Percentiles rank a stretch among this genome's conserved stretches.
phyloP scores from a whole-genome alignment of 2,329 filamentous ascomycete genomes.

The Cryphonectria radicalis region DNA sequence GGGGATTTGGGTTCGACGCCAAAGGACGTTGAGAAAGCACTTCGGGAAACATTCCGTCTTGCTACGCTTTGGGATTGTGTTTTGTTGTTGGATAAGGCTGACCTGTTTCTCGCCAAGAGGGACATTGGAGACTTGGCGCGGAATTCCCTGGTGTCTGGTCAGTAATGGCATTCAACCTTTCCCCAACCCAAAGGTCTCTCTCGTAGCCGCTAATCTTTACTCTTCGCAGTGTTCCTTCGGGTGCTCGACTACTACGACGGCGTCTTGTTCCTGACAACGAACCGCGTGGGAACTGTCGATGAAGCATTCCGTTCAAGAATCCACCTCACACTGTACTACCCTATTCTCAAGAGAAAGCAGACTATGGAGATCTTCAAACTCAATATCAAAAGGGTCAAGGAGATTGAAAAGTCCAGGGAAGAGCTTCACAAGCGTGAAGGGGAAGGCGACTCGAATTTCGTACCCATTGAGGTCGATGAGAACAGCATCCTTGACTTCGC shows the following conservation, averaged over 20 bases:
- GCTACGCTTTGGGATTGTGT: neutral
- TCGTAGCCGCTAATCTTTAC: too few species aligned
- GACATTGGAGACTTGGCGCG: neutral
- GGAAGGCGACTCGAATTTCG: neutral
- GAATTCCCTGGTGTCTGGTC: neutral
- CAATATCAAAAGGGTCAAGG: neutral
- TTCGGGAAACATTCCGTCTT: neutral
- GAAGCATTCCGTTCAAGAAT: slow-evolving; percentile 49
- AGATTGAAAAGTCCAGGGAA: neutral
- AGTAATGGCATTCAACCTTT: neutral
- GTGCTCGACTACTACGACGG: slow-evolving; percentile 34
- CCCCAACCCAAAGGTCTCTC: too few species aligned
- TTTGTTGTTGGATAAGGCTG: neutral
- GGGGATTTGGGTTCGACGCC: neutral
- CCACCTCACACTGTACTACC: neutral
- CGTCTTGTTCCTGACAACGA: slow-evolving; percentile 51
- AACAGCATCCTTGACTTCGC: neutral
- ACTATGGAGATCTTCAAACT: neutral
- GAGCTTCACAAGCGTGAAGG: neutral
- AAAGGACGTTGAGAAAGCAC: neutral
- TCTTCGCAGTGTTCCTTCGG: slow-evolving; percentile 43
- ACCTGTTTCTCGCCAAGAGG: neutral
- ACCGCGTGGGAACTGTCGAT: slow-evolving; percentile 50
- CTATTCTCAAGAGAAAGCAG: neutral
- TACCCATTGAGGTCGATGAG: neutral